Conservation (phyloP, 495 filamentous ascomycete genomes). For the Aspergillus cristatus region DNA sequence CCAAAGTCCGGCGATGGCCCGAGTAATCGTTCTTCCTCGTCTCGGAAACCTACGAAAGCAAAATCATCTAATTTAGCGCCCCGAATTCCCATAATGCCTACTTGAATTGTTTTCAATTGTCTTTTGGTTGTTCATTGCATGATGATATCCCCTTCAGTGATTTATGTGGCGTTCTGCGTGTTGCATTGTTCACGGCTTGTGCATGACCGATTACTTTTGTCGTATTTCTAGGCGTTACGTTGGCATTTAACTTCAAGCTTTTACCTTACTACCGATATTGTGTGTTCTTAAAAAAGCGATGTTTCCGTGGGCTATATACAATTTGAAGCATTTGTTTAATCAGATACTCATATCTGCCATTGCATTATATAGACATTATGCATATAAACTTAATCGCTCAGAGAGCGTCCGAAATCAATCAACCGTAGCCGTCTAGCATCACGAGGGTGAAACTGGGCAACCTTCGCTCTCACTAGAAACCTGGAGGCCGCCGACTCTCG, state of each 20-base stretch:
- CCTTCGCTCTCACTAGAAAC: slow-evolving; percentile 75
- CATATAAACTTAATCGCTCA: slow-evolving; percentile 47
- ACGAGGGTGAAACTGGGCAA: slow-evolving; percentile 78
- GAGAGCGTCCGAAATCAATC: slow-evolving; percentile 73
- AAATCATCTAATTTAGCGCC: slow-evolving; percentile 25
- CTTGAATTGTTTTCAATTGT: slow-evolving; percentile 16
- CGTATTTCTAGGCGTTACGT: slow-evolving; percentile 1
- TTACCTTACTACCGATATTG: not conserved
- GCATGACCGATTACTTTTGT: not conserved
- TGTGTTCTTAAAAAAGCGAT: not conserved
- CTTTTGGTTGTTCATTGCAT: slow-evolving; percentile 8
- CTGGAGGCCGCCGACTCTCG: slow-evolving; percentile 72
- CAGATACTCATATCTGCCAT: too few relatives aligned
- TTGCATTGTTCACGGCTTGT: not conserved
- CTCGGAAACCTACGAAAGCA: slow-evolving; percentile 20
- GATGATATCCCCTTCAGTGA: slow-evolving; percentile 4
- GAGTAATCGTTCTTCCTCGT: slow-evolving; percentile 14
- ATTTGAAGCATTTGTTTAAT: too few relatives aligned
- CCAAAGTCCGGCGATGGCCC: slow-evolving; percentile 16
- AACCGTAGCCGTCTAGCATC: slow-evolving; percentile 68
- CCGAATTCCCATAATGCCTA: slow-evolving; percentile 40
- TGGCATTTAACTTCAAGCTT: not conserved
- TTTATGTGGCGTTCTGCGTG: too few relatives aligned
- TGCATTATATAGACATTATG: slow-evolving; percentile 1
- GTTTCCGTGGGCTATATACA: slow-evolving; percentile 1